Evolutionary conservation across 2,329 filamentous ascomycete species (phyloP).

Genomic region (Pseudopyrenochaeta lycopersici): DNA sequence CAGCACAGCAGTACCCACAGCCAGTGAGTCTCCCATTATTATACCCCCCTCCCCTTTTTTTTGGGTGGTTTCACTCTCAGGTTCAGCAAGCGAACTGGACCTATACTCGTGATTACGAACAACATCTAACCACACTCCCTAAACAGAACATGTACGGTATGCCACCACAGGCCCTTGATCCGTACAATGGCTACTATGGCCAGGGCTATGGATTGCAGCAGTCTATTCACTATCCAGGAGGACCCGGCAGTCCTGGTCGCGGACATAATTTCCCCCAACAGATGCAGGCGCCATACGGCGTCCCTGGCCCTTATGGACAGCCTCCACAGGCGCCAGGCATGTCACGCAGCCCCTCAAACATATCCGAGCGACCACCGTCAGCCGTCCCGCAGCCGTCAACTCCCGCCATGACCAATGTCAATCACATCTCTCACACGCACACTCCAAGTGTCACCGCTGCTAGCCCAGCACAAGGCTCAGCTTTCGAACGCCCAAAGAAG

Average conservation of each 20-base stretch:
- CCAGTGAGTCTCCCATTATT: too few relatives aligned
- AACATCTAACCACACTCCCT: conserved; percentile 72
- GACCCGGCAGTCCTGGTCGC: conserved; percentile 56
- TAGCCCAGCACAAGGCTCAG: conserved; percentile 68
- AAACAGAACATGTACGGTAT: conserved; percentile 71
- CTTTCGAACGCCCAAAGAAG: conserved; percentile 68
- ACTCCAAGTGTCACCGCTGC: conserved; percentile 65
- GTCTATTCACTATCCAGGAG: conserved; percentile 55
- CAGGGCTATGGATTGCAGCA: conserved; percentile 59
- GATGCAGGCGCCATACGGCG: conserved; percentile 55
- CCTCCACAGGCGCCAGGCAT: conserved; percentile 66
- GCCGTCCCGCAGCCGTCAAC: conserved; percentile 69
- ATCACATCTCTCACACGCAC: conserved; percentile 59
- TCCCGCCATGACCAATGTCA: conserved; percentile 55
- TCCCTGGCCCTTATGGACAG: conserved; percentile 62
- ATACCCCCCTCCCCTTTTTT: conserved; percentile 50
- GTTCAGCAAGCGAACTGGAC: conserved; percentile 73
- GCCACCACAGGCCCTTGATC: conserved; percentile 57
- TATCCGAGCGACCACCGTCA: conserved; percentile 67
- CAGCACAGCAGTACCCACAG: conserved; percentile 65
- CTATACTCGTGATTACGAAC: conserved; percentile 77
- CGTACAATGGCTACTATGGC: conserved; percentile 55
- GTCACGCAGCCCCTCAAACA: conserved; percentile 72
- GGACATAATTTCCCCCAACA: conserved; percentile 58
- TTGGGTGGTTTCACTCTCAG: conserved; percentile 64